phyloP scores from a whole-genome alignment of 768 basidiomycete genomes.

The Naganishia vishniacii region DNA sequence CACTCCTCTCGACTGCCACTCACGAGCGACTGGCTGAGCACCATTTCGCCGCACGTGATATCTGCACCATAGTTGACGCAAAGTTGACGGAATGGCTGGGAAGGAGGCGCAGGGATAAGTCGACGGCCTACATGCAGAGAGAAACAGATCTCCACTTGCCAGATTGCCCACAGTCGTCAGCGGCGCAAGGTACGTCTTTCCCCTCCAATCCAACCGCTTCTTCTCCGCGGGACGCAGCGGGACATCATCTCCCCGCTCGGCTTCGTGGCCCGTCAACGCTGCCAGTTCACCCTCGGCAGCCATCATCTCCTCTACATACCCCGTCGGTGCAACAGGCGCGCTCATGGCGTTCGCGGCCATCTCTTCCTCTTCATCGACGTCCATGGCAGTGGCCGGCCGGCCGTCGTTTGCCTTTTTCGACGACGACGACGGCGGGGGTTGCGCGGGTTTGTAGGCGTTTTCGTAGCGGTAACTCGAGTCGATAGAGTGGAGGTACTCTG shows the following conservation, averaged over 20 bases:
- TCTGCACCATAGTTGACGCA: slow-evolving; percentile 83
- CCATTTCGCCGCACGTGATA: slow-evolving; percentile 97
- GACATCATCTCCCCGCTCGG: slow-evolving; percentile 60
- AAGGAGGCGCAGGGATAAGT: background rate
- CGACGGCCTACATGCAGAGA: too few relatives aligned
- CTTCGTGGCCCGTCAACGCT: slow-evolving; percentile 51
- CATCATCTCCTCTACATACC: slow-evolving; percentile 33
- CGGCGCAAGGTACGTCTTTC: slow-evolving; percentile 77
- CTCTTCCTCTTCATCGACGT: slow-evolving; percentile 35
- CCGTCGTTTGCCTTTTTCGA: slow-evolving; percentile 16
- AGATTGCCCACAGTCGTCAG: slow-evolving; percentile 93
- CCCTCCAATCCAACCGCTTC: slow-evolving; percentile 75
- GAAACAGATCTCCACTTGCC: slow-evolving; percentile 50
- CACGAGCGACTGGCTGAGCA: slow-evolving; percentile 83
- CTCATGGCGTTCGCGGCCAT: slow-evolving; percentile 27
- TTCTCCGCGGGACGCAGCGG: slow-evolving; percentile 72
- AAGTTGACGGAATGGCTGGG: slow-evolving; percentile 82
- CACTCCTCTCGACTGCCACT: slow-evolving; percentile 87
- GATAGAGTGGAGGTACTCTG: slow-evolving; percentile 1
- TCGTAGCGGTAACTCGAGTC: slow-evolving; percentile 20
- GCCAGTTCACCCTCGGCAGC: slow-evolving; percentile 34
- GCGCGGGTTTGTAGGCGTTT: slow-evolving; percentile 16
- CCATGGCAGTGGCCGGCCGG: too few relatives aligned
- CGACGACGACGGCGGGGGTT: background rate
- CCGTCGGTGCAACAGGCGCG: background rate